Conservation (phyloP, 768 basidiomycete species). For the Tulasnella sp. region DNA sequence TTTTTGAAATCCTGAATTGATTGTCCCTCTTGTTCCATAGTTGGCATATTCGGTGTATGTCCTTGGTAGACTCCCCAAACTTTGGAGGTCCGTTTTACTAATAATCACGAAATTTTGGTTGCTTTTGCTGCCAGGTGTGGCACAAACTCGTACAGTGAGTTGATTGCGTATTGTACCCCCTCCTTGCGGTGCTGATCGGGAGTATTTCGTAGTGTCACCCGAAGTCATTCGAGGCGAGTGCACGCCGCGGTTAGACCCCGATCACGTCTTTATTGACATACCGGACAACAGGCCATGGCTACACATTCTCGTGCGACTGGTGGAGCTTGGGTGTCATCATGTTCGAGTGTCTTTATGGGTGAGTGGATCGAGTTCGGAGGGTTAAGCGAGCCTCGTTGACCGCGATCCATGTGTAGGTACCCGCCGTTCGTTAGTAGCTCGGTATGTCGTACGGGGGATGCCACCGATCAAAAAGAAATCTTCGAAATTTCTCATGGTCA, state of each 20-base stretch:
- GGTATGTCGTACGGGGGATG: constrained; percentile 34
- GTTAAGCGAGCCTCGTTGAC: neutral
- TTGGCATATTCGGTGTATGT: constrained; percentile 80
- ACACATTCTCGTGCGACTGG: constrained; percentile 93
- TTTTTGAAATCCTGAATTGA: neutral
- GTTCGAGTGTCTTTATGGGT: constrained; percentile 92
- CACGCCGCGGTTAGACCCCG: neutral
- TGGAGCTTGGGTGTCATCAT: constrained; percentile 97
- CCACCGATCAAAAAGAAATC: neutral
- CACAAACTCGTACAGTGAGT: constrained; percentile 76
- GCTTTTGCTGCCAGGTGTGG: constrained; percentile 48
- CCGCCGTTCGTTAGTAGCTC: constrained; percentile 94
- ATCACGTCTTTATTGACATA: neutral
- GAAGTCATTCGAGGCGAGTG: constrained; percentile 59
- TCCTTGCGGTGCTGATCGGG: neutral
- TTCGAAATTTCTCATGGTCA: no score
- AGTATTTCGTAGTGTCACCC: constrained; percentile 92
- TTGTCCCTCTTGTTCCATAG: constrained; percentile 28
- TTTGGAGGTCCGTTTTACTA: neutral
- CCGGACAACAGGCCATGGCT: constrained; percentile 47
- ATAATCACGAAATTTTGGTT: constrained; percentile 13
- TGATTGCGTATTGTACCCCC: constrained; percentile 3
- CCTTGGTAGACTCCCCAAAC: neutral
- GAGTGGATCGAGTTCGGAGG: constrained; percentile 21
- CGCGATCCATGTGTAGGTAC: constrained; percentile 40